A percentile compares a stretch with the other conserved stretches of the same genome.
Evolutionary conservation across 441 rosid genomes (phyloP).

Genomic region (Gossypium lobatum): DNA sequence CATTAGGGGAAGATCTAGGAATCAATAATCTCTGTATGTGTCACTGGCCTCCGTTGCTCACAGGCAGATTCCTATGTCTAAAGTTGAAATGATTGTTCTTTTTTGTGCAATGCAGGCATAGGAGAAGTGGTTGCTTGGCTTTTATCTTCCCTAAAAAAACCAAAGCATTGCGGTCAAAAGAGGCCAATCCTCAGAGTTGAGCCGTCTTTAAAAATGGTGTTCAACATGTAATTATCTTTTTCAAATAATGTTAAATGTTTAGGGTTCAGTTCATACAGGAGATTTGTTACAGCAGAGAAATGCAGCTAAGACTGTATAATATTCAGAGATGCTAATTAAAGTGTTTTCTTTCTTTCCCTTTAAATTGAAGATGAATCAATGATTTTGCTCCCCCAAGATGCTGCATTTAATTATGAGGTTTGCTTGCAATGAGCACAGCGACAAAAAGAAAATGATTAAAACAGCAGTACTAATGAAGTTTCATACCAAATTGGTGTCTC

Average conservation of each 20-base stretch:
- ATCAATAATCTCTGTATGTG: background rate
- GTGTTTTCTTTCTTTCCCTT: background rate
- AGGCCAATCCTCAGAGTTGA: background rate
- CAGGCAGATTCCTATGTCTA: background rate
- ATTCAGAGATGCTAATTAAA: constrained; percentile 2
- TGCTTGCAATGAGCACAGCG: background rate
- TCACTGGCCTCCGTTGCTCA: too few relatives aligned
- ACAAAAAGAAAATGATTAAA: background rate
- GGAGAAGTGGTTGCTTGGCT: constrained; percentile 31
- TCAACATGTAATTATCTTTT: constrained; percentile 11
- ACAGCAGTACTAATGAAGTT: background rate
- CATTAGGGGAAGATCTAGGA: background rate
- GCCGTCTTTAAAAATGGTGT: background rate
- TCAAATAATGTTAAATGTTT: constrained; percentile 8
- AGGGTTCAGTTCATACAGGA: constrained; percentile 1
- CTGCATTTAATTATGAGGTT: background rate
- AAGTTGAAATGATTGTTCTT: background rate
- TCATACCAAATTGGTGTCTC: background rate
- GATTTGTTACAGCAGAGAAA: background rate
- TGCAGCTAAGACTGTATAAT: constrained; percentile 1
- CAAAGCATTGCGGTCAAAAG: constrained; percentile 5
- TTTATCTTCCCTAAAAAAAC: constrained; percentile 20
- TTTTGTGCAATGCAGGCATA: constrained; percentile 27
- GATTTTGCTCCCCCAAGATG: constrained; percentile 3
- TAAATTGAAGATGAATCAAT: background rate